phyloP scores from a whole-genome alignment of 2,329 filamentous ascomycete species.

The Paraconiothyrium sp. region DNA sequence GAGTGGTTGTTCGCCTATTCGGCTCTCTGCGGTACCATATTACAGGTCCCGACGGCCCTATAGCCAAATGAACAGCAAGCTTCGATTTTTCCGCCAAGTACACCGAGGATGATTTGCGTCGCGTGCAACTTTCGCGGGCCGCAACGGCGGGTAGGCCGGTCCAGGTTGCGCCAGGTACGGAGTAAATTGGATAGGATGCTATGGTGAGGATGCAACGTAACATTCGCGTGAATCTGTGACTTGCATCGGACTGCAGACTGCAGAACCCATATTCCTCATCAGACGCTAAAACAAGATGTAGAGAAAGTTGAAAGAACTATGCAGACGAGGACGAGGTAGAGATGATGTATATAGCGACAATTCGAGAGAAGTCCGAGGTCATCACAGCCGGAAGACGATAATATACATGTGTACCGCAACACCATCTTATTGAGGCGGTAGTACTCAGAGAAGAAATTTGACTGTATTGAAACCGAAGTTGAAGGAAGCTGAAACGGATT shows the following conservation, averaged over 20 bases:
- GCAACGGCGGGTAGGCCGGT: background rate
- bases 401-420: background rate
- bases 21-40: conserved; percentile 31
- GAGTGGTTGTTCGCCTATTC: background rate
- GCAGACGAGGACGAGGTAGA: background rate
- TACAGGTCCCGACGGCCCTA: conserved; percentile 42
- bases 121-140: conserved; percentile 11
- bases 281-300: no score
- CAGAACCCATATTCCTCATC: no score
- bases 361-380: background rate
- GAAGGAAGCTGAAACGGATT: background rate
- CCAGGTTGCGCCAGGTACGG: background rate
- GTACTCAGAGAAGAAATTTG: background rate
- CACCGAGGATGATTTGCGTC: background rate
- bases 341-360: background rate
- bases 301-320: background rate
- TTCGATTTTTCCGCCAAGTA: conserved; percentile 34
- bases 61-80: conserved; percentile 35
- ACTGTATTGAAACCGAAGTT: background rate
- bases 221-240: no score
- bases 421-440: background rate
- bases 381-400: conserved; percentile 1
- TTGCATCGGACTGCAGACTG: background rate
- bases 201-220: background rate
- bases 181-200: background rate